Evolutionary conservation across 495 filamentous ascomycete genomes (phyloP), one percentile per base, ranked within the genome.

Genomic region (Aspergillus wentii): DNA sequence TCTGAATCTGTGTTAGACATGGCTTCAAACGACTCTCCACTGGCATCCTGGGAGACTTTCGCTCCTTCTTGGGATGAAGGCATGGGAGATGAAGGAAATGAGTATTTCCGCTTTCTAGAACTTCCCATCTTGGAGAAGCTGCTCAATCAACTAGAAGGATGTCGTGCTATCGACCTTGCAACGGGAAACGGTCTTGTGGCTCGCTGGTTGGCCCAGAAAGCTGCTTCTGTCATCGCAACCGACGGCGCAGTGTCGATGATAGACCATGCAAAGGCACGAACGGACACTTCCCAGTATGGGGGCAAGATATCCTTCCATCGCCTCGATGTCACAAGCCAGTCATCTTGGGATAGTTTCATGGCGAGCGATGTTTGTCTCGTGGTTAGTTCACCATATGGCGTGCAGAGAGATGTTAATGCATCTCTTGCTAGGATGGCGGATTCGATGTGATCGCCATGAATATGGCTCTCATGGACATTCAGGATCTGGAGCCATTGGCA

Each of bases 41-140:
- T n/a, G n/a, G n/a, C n/a, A n/a, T n/a, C n/a, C n/a, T n/a, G n/a
- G n/a, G n/a, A n/a, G n/a, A n/a, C n/a, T n/a, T n/a, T n/a, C n/a
- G n/a, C n/a, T n/a, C n/a, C n/a, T n/a, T 32, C 44, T 18, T 46
- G 43, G 43, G 43, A 66, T 69, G 9, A 60, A 63, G 11, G 11
- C 5, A 46, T 46, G 43, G 43, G 43, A 0, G 33, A 41, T 20
- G 32, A 37, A 13, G 43, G 43, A 18, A 46, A 46, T n/a, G 25
- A 33, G 4, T 46, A 46, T 22, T 46, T 46, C 22, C 13, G n/a
- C 1, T 17, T 22, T 2, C 33, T 46, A 1, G 43, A 46, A 20
- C 19, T 46, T 14, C 43, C 43, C 4, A 19, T 35, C n/a, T 21
- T 46, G 1, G 28, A 37, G n/a, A 21, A 33, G 3, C 21, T 46